Evolutionary conservation across 192 early-diverging fungal genomes (phyloP), one percentile per base, ranked within the genome.

Genomic region (Powellomyces hirtus): DNA sequence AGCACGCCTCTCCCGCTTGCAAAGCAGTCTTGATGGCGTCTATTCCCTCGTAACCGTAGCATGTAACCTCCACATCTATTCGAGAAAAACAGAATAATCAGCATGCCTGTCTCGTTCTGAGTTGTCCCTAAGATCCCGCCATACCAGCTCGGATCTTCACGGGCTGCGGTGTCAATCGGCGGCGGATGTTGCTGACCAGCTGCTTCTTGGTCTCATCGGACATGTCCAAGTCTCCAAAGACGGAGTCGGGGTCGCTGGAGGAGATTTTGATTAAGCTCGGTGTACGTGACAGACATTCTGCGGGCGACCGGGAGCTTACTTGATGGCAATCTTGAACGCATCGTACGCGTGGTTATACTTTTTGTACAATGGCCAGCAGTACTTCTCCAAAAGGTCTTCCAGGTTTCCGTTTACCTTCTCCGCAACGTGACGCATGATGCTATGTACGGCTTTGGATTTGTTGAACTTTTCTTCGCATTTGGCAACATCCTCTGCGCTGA

Each of bases 331-430:
- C 83, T 97, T 97, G 83, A 99, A 99, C 5, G 94, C 97, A 76
- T 96, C 93, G 59, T 90, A 97, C 31, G 97, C 97, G 70, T 98
- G 97, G 16, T 94, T 94, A 70, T 94, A 97, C 83, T 94, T 91
- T 76, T 79, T 83, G 75, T 99, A 97, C 56, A 99, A 81, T 33
- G 95, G 94, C 97, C 97, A 99, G 6, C 90, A 91, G 69, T 95
- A 84, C 62, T 84, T 72, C 38, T 87, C 79, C 71, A 97, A 95
- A 20, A 97, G 82, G 0, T 90, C 85, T 73, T 96, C 90, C 45
- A 97, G 77, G n/a, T 87, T 84, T 59, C 86, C 77, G 64, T 88
- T 88, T 29, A 89, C 78, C 81, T 90, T 92, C 73, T 94, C 89
- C 26, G 97, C 95, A 34, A 96, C 91, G 73, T 92, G 90, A 38